Evolutionary conservation across 1,284 basidiomycete species (phyloP).

Genomic region (Heterobasidion occidentale): DNA sequence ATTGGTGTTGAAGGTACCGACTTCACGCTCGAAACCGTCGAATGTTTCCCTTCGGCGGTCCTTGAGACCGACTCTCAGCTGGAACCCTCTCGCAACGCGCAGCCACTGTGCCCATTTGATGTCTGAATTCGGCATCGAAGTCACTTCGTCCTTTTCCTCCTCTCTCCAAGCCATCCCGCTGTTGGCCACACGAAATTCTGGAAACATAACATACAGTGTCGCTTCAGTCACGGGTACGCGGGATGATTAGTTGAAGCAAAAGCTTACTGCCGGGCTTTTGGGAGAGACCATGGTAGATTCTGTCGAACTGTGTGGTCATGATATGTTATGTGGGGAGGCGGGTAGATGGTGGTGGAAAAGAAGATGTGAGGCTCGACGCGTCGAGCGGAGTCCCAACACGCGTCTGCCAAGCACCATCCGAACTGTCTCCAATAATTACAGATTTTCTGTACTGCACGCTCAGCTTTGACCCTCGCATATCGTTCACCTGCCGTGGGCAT

Average conservation of each 20-base stretch:
- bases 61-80: conserved; percentile 78
- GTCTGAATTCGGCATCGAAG: conserved; percentile 63
- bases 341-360: conserved; percentile 6
- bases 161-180: conserved; percentile 93
- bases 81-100: conserved; percentile 87
- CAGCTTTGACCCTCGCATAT: no score
- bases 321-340: conserved; percentile 18
- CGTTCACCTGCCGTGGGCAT: conserved; percentile 17
- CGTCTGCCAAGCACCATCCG: no score
- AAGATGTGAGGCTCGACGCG: conserved; percentile 15
- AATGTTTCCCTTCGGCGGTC: conserved; percentile 79
- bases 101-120: conserved; percentile 90
- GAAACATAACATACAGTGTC: not conserved
- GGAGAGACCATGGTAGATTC: conserved; percentile 72
- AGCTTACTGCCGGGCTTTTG: conserved; percentile 75
- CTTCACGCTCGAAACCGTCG: conserved; percentile 91
- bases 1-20: conserved; percentile 26
- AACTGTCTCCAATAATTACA: no score
- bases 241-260: not conserved
- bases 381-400: conserved; percentile 20
- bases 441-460: no score
- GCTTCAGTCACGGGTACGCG: conserved; percentile 1
- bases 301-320: conserved; percentile 73
- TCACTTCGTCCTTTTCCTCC: conserved; percentile 55
- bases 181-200: conserved; percentile 83